These are phyloP conservation scores for Cochlearia excelsa DNA, from an alignment of 345 rosid genomes.

Conservation along the genomic window DNA sequence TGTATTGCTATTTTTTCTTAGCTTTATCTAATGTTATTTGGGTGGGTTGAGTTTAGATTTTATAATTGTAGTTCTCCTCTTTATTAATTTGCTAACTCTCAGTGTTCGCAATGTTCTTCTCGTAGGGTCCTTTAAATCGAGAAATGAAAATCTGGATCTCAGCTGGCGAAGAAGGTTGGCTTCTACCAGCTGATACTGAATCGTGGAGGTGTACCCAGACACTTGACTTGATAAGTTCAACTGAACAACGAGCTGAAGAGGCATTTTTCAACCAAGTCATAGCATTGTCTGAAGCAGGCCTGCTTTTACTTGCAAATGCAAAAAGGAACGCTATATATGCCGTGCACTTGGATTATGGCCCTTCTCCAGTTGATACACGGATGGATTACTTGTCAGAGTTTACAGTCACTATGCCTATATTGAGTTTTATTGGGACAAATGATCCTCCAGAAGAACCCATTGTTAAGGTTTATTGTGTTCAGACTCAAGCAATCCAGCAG, in stretches of 20 bases:
- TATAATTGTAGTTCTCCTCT: background rate
- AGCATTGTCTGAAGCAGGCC: conserved; percentile 59
- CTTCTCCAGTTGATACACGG: conserved; percentile 58
- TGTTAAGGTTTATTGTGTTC: conserved; percentile 81
- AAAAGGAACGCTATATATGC: conserved; percentile 81
- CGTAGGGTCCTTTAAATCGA: conserved; percentile 75
- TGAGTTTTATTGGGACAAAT: conserved; percentile 77
- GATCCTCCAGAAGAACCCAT: conserved; percentile 55
- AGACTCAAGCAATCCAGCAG: conserved; percentile 88
- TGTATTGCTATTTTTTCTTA: background rate
- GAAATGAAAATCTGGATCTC: conserved; percentile 86
- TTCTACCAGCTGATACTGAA: conserved; percentile 58
- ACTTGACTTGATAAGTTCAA: conserved; percentile 67
- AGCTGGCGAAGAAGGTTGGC: conserved; percentile 75
- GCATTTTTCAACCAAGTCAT: conserved; percentile 83
- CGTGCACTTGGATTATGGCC: conserved; percentile 75
- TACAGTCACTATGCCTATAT: conserved; percentile 84
- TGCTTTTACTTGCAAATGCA: conserved; percentile 80
- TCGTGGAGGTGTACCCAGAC: conserved; percentile 79
- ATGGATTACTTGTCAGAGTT: conserved; percentile 86
- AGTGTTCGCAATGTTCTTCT: conserved; percentile 1
- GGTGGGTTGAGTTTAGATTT: conserved; percentile 13
- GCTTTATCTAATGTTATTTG: conserved; percentile 1
- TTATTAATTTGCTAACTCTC: conserved; percentile 3
- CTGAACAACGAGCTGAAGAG: conserved; percentile 52